Evolutionary conservation across 345 rosid species (phyloP).

Genomic region (Linum usitatissimum): DNA sequence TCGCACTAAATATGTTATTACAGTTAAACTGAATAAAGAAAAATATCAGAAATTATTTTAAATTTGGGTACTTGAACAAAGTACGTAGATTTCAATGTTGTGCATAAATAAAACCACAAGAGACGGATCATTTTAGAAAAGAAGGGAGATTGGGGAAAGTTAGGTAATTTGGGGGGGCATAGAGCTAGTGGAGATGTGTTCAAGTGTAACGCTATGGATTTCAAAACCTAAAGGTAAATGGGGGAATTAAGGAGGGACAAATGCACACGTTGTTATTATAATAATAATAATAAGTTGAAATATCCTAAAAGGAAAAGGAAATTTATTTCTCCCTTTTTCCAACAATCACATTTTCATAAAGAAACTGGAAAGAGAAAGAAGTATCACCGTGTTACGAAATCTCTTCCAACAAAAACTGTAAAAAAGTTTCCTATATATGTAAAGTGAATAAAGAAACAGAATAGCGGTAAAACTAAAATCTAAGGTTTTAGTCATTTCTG

Average conservation of each 20-base stretch:
- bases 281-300: not conserved
- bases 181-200: not conserved
- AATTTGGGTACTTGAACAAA: too few relatives aligned
- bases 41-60: too few relatives aligned
- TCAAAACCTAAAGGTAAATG: not conserved
- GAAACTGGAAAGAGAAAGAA: too few relatives aligned
- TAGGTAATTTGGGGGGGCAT: not conserved
- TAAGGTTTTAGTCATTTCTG: too few relatives aligned
- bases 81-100: not conserved
- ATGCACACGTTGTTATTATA: not conserved
- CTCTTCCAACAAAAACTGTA: too few relatives aligned
- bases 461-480: not conserved
- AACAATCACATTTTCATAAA: too few relatives aligned
- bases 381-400: too few relatives aligned
- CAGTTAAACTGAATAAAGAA: too few relatives aligned
- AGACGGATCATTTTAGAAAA: too few relatives aligned
- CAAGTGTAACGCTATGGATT: not conserved
- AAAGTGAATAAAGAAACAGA: not conserved
- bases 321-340: not conserved
- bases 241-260: not conserved
- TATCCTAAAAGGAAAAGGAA: not conserved
- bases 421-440: too few relatives aligned
- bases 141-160: not conserved
- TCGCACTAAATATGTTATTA: too few relatives aligned
- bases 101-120: not conserved